Base-by-base conservation (phyloP, 768 basidiomycete species). In the Boletus coccyginus region DNA sequence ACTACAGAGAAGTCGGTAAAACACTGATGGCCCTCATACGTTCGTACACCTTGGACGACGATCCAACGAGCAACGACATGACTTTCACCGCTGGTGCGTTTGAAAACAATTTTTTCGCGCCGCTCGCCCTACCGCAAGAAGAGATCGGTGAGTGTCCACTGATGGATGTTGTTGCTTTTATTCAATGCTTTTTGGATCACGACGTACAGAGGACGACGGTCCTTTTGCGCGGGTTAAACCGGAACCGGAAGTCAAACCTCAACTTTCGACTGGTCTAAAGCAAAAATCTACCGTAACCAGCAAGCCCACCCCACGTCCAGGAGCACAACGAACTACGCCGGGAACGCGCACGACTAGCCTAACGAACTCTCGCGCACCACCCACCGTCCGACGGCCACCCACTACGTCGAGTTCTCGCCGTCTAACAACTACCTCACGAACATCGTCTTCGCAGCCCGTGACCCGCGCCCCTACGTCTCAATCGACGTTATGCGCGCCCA, bases 1-100 rank as follows among this genome's bases (percentile, higher is more conserved):
- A 83, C 52, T 83, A 80, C 58, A 75, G 66, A 60, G 66, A 72
- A 29, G 62, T 78, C 19, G 81, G 81, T 0, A 62, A 62, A 31
- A 66, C 58, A 5, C 41, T 82, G 2, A 71, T 77, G 47, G 59
- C 67, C 10, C 61, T 75, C 27, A 74, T 72, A 49, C 75, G 73
- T 32, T 72, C 73, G 7, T 63, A 70, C 44, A 56, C 64, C 5
- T 45, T 73, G 9, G 76, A 78, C 19, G 76, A 78, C 12, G 59
- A 68, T 21, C 63, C 51, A 14, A 57, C 57, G 1, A 62, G 46
- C 55, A 50, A 50, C 40, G 31, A 62, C 32, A 7, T 62, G 1
- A 66, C 65, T 13, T 70, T 71, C 43, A 62, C 53, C 21, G n/a
- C 24, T 11, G 52, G 62, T 40, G 59, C 57, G 2, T 61, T 60